phyloP scores from a whole-genome alignment of 1,139 yeast species.

The Sugiyamaella novakii region DNA sequence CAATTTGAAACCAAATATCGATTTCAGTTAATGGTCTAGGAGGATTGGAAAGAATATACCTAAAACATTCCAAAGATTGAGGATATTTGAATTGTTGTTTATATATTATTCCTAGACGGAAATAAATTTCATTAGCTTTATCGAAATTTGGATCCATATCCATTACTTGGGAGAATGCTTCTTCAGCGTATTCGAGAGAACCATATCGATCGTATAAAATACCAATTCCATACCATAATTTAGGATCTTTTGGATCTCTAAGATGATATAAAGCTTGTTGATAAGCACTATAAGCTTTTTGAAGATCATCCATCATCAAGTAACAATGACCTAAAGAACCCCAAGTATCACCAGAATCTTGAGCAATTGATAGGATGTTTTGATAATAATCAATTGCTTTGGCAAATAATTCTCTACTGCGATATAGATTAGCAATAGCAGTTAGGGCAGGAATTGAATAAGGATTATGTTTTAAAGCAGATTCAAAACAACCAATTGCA shows the following conservation, averaged over 20 bases:
- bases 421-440: constrained; percentile 82
- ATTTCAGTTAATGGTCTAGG: constrained; percentile 96
- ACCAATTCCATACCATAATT: constrained; percentile 98
- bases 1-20: constrained; percentile 98
- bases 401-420: constrained; percentile 85
- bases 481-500: constrained; percentile 85
- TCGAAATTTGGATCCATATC: constrained; percentile 96
- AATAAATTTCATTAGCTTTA: constrained; percentile 93
- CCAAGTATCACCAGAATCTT: constrained; percentile 96
- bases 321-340: constrained; percentile 96
- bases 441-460: constrained; percentile 83
- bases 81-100: constrained; percentile 89
- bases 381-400: constrained; percentile 94
- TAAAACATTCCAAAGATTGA: constrained; percentile 90
- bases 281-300: constrained; percentile 93
- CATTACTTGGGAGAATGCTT: constrained; percentile 92
- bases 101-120: constrained; percentile 94
- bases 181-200: constrained; percentile 94
- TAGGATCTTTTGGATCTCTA: constrained; percentile 93
- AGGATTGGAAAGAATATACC: constrained; percentile 85
- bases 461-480: constrained; percentile 86
- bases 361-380: constrained; percentile 76
- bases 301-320: constrained; percentile 92
- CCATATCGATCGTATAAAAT: constrained; percentile 95
- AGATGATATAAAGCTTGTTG: constrained; percentile 92